Conservation (phyloP, 441 rosid species). For the Gossypium laxum region DNA sequence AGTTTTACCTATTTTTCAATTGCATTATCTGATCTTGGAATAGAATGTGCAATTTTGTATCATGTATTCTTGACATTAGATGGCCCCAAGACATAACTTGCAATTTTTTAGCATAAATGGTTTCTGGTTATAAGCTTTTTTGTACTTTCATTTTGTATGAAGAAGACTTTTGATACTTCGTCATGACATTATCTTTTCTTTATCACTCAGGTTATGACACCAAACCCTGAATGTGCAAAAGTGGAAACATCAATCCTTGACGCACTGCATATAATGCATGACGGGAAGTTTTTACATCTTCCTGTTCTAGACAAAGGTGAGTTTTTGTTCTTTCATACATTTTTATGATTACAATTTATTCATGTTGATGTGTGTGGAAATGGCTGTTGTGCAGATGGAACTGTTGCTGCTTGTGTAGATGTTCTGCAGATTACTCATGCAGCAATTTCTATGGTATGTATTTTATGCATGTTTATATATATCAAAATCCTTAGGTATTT, state of each 20-base stretch:
- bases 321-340: conserved; percentile 4
- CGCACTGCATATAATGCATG: conserved; percentile 84
- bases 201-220: conserved; percentile 65
- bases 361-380: not conserved
- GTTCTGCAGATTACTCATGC: conserved; percentile 83
- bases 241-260: conserved; percentile 73
- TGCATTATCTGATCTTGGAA: not conserved
- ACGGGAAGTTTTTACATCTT: conserved; percentile 83
- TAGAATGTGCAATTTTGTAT: not conserved
- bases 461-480: not conserved
- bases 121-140: not conserved
- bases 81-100: not conserved
- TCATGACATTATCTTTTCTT: not conserved
- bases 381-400: conserved; percentile 47
- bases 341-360: not conserved
- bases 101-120: not conserved
- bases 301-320: conserved; percentile 73
- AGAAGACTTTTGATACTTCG: not conserved
- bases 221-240: conserved; percentile 64
- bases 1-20: not conserved
- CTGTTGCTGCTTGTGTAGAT: conserved; percentile 56
- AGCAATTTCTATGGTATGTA: conserved; percentile 67
- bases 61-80: not conserved
- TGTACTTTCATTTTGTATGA: not conserved
- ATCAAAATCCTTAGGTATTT: not conserved